Evolutionary conservation across 2,329 filamentous ascomycete genomes (phyloP).

Genomic region (Aspergillus chevalieri): DNA sequence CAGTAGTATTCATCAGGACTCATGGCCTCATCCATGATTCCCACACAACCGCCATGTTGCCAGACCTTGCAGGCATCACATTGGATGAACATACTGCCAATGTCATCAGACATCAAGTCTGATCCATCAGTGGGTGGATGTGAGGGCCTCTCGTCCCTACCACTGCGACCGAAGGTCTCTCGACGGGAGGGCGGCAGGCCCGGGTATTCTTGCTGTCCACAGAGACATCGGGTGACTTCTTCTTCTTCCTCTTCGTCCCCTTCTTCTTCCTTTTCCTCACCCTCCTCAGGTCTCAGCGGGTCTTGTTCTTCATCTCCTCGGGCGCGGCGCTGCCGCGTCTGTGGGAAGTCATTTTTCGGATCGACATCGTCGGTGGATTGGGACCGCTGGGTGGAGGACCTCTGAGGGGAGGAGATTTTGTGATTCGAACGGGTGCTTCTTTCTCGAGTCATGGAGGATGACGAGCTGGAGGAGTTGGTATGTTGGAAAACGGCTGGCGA

Average conservation of each 20-base stretch:
- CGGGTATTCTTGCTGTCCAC: conserved; percentile 89
- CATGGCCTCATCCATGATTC: conserved; percentile 88
- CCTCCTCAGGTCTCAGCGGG: conserved; percentile 33
- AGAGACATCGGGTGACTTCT: conserved; percentile 92
- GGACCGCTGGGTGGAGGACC: conserved; percentile 59
- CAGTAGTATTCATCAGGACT: conserved; percentile 98
- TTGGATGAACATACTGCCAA: conserved; percentile 93
- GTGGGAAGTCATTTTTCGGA: conserved; percentile 56
- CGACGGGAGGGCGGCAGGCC: conserved; percentile 62
- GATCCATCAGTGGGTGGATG: conserved; percentile 56
- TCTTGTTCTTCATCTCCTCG: conserved; percentile 61
- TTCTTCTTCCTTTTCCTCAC: conserved; percentile 51
- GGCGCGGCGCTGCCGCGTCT: conserved; percentile 70
- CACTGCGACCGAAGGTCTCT: conserved; percentile 48
- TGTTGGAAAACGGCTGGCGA: conserved; percentile 64
- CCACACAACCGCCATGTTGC: conserved; percentile 97
- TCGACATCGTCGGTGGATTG: conserved; percentile 52
- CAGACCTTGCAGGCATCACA: conserved; percentile 97
- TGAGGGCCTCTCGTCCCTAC: conserved; percentile 54
- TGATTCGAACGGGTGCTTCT: conserved; percentile 65
- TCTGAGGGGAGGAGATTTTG: conserved; percentile 66
- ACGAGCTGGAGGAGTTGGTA: conserved; percentile 70
- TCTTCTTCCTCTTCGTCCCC: conserved; percentile 74
- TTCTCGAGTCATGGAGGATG: conserved; percentile 65
- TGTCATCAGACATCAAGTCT: conserved; percentile 66